Base-by-base conservation (phyloP, 495 filamentous ascomycete genomes). In the Penicillium paxilli region DNA sequence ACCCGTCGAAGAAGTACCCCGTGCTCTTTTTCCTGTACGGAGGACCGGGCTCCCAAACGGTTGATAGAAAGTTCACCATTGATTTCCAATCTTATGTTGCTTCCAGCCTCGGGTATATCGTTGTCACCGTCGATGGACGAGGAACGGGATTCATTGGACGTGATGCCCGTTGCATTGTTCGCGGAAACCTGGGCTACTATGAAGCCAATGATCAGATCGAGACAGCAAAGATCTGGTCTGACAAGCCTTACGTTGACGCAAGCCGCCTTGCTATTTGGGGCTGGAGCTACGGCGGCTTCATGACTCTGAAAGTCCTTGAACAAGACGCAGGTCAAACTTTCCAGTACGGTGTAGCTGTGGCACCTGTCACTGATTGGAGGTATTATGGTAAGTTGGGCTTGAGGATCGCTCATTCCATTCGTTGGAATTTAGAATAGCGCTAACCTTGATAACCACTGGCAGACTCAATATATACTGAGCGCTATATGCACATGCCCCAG, bases 231-330 rank as follows among this genome's bases (percentile, higher is more conserved):
- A 83, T 88, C 48, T 98, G 90, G 89, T 86, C 85, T 0, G 65
- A 70, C 35, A 96, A 94, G 75, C 65, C 78, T 23, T 98, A 98
- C 68, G 87, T 96, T 5, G 95, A 98, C 69, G 79, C 81, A 54
- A 73, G 81, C 9, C 80, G 87, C 26, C 84, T 98, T 52, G 93
- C 92, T 1, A 96, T 98, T 62, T 98, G 94, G 94, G 94, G 94
- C 30, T 98, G 94, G 94, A 94, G 89, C 56, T 98, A 92, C 64
- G 94, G 94, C 28, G 94, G 94, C 16, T 98, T 96, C 77, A 92
- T 91, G 84, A 91, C 94, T n/a, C 76, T 98, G 49, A 98, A 98
- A 75, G 92, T 90, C 4, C 81, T 98, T 2, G 94, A 98, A 72
- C 80, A 84, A 56, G 94, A 98, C 69, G 94, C 80, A 1, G 94